Conservation (phyloP, 768 basidiomycete genomes). For the Gloeopeniophorella convolvens region DNA sequence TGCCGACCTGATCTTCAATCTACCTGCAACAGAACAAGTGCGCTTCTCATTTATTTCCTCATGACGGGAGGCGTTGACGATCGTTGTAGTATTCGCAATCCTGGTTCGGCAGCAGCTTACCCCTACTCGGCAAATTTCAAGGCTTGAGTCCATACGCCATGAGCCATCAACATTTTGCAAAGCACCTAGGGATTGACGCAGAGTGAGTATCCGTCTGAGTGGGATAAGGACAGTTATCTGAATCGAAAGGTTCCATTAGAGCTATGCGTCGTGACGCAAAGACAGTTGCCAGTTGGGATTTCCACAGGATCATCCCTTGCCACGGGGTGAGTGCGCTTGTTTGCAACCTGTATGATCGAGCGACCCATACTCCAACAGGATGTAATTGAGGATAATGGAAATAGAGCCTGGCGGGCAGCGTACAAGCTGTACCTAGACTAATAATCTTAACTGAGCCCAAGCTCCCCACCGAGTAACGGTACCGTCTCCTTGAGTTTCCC, state of each 20-base stretch:
- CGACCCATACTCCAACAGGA: constrained; percentile 25
- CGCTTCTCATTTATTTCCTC: neutral
- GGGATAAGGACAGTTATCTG: too few relatives aligned
- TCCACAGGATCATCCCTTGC: constrained; percentile 68
- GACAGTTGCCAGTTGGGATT: constrained; percentile 67
- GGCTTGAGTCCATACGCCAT: constrained; percentile 1
- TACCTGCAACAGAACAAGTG: constrained; percentile 67
- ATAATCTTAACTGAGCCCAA: too few relatives aligned
- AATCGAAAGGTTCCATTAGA: too few relatives aligned
- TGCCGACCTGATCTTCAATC: constrained; percentile 80
- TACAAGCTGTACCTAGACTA: constrained; percentile 18
- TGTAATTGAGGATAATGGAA: constrained; percentile 38
- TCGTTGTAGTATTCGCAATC: neutral
- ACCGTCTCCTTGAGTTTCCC: too few relatives aligned
- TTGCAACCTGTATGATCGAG: neutral
- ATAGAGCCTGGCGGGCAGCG: constrained; percentile 27
- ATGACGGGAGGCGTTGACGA: neutral
- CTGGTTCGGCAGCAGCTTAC: constrained; percentile 5
- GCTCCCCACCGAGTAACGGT: too few relatives aligned
- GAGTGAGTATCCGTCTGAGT: too few relatives aligned
- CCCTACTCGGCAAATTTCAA: neutral
- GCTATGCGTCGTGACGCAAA: constrained; percentile 58
- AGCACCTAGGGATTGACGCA: constrained; percentile 4
- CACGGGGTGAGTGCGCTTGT: constrained; percentile 41
- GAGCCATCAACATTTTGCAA: constrained; percentile 1